A percentile compares a stretch with the other conserved stretches of the same genome.
phyloP scores from a whole-genome alignment of 768 basidiomycete species.

The Suillus weaverae region DNA sequence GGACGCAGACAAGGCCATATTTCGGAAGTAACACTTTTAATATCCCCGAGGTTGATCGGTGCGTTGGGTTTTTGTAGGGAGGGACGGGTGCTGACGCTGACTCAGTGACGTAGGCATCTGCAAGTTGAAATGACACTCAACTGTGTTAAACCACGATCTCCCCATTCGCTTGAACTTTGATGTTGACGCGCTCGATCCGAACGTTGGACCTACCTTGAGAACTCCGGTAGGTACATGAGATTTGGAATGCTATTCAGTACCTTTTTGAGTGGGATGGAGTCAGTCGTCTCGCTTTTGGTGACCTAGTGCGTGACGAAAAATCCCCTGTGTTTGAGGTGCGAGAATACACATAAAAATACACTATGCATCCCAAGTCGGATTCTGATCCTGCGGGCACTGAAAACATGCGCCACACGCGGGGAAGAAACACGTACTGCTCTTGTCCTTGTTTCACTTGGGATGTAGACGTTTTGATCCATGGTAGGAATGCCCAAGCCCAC shows the following conservation, averaged over 20 bases:
- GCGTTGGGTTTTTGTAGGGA: slow-evolving; percentile 53
- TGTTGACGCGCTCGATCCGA: slow-evolving; percentile 91
- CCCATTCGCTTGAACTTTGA: slow-evolving; percentile 97
- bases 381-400: not conserved
- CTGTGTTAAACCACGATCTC: slow-evolving; percentile 62
- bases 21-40: slow-evolving; percentile 71
- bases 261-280: not conserved
- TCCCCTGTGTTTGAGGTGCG: no score
- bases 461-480: not conserved
- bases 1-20: slow-evolving; percentile 83
- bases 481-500: not conserved
- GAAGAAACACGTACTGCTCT: no score
- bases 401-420: not conserved
- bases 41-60: slow-evolving; percentile 80
- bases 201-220: slow-evolving; percentile 60
- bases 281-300: not conserved
- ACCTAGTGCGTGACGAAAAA: not conserved
- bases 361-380: not conserved
- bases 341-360: no score
- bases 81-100: slow-evolving; percentile 50
- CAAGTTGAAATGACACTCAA: slow-evolving; percentile 92
- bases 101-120: slow-evolving; percentile 66
- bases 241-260: no score
- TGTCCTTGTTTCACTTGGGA: no score
- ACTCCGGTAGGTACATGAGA: slow-evolving; percentile 58